phyloP scores from a whole-genome alignment of 2,329 filamentous ascomycete genomes.

The Trichoderma harzianum region DNA sequence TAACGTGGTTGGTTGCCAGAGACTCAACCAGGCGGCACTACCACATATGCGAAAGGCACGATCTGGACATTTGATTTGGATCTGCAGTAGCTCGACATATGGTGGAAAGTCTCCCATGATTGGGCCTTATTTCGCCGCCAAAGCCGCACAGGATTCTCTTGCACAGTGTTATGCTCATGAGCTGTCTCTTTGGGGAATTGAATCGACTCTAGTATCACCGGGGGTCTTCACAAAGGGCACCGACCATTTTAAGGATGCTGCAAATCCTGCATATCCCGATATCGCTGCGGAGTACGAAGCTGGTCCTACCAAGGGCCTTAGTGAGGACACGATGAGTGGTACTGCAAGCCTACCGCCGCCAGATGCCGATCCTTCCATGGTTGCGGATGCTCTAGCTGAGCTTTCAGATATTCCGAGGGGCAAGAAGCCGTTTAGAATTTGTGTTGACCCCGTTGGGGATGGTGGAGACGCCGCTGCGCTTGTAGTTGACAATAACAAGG shows the following conservation, averaged over 20 bases:
- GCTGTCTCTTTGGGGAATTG: slow-evolving; percentile 1
- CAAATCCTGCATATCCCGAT: background rate
- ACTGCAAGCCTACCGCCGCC: background rate
- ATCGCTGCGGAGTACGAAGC: background rate
- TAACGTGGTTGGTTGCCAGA: slow-evolving; percentile 7
- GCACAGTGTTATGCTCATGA: slow-evolving; percentile 3
- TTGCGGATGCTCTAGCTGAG: background rate
- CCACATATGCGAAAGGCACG: slow-evolving; percentile 3
- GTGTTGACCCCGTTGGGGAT: background rate
- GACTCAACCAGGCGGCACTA: background rate
- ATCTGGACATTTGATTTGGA: slow-evolving; percentile 5
- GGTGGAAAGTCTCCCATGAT: slow-evolving; percentile 11
- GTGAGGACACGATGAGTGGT: background rate
- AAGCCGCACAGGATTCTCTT: background rate
- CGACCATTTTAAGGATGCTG: background rate
- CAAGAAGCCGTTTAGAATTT: slow-evolving; percentile 12
- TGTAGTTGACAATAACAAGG: slow-evolving; percentile 5
- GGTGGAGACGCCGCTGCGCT: background rate
- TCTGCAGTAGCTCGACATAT: slow-evolving; percentile 5
- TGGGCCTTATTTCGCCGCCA: slow-evolving; percentile 7
- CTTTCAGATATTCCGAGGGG: slow-evolving; percentile 4
- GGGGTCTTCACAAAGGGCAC: slow-evolving; percentile 9
- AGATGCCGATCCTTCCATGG: slow-evolving; percentile 2
- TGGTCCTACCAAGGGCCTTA: slow-evolving; percentile 3
- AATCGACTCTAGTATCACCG: background rate